phyloP scores from a whole-genome alignment of 2,329 filamentous ascomycete genomes.

The Ceratocystis cubensis region DNA sequence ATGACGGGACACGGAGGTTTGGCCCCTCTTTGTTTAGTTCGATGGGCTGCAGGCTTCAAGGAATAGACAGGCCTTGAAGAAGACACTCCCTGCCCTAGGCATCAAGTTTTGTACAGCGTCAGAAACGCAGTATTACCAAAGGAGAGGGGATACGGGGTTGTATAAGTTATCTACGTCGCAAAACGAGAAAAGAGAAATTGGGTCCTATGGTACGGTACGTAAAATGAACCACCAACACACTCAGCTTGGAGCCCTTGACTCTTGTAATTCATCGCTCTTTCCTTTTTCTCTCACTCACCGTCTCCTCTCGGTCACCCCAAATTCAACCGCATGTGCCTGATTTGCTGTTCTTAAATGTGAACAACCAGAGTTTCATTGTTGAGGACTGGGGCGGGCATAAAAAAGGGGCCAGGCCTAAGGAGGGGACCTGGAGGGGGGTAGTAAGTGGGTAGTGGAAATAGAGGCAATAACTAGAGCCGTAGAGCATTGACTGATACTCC shows the following conservation, averaged over 20 bases:
- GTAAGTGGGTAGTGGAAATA: not conserved
- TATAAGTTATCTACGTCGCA: not conserved
- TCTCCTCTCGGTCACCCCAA: not conserved
- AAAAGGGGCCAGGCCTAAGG: not conserved
- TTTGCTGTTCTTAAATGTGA: not conserved
- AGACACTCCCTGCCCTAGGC: too few species aligned
- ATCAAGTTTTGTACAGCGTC: not conserved
- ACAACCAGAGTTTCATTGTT: not conserved
- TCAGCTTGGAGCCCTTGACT: not conserved
- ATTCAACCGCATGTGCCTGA: not conserved
- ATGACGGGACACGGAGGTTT: not conserved
- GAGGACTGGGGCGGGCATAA: not conserved
- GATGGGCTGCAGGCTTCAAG: slow-evolving; percentile 2
- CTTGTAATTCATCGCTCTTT: not conserved
- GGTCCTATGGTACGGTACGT: not conserved
- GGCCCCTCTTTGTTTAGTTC: not conserved
- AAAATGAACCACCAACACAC: not conserved
- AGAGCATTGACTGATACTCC: not conserved
- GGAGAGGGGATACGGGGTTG: not conserved
- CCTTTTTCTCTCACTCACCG: not conserved
- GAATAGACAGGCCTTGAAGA: not conserved
- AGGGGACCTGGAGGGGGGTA: not conserved
- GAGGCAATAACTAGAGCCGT: not conserved
- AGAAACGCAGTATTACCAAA: not conserved
- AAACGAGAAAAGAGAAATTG: not conserved